These are phyloP conservation scores for Dactylellina drechsleri DNA, from an alignment of 2,329 filamentous ascomycete species.

Conservation along the genomic window DNA sequence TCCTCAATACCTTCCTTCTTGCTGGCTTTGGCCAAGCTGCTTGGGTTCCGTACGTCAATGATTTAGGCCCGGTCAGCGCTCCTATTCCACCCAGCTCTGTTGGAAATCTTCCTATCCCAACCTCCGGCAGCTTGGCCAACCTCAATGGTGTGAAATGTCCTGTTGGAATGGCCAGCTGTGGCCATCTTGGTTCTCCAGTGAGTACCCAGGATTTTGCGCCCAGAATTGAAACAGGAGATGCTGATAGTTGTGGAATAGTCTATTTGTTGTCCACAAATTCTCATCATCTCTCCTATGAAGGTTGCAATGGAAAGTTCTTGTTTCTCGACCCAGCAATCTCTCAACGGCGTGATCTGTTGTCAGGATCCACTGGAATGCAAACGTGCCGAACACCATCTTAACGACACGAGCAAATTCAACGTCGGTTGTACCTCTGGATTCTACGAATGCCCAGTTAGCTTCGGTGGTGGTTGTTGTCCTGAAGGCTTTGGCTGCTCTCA, in stretches of 20 bases:
- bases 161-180: conserved; percentile 22
- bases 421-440: conserved; percentile 10
- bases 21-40: conserved; percentile 5
- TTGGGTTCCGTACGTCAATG: conserved; percentile 22
- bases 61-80: neutral
- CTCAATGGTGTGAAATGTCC: neutral
- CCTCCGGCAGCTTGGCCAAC: neutral
- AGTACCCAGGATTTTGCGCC: neutral
- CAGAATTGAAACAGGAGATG: too few relatives aligned
- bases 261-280: conserved; percentile 43
- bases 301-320: conserved; percentile 40
- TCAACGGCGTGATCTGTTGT: conserved; percentile 30
- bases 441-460: conserved; percentile 12
- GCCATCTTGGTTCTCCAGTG: conserved; percentile 18
- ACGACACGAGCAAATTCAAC: neutral
- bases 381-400: conserved; percentile 15
- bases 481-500: conserved; percentile 16
- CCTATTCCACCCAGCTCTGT: neutral
- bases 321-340: conserved; percentile 4
- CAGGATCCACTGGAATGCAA: conserved; percentile 28
- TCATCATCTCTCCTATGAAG: conserved; percentile 24
- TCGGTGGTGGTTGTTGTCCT: conserved; percentile 44
- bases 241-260: neutral
- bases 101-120: neutral
- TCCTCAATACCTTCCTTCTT: conserved; percentile 29